Percentiles rank a stretch among this genome's conserved stretches.
phyloP scores from a whole-genome alignment of 1,139 yeast genomes.

The Blastobotrys apis region DNA sequence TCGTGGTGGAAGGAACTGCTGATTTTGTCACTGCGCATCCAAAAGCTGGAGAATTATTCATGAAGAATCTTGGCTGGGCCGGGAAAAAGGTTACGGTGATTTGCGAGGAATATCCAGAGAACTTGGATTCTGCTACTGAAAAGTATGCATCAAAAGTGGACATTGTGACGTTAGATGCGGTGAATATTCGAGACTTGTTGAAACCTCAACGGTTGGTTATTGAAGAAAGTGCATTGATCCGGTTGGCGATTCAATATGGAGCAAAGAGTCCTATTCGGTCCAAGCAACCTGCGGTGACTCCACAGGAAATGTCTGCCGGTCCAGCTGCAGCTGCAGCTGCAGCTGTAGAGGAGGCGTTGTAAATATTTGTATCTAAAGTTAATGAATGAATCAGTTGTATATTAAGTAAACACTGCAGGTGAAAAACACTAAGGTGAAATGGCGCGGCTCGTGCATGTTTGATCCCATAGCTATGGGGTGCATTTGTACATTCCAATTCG shows the following conservation, averaged over 20 bases:
- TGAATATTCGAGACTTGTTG: slow-evolving; percentile 78
- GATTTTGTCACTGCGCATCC: slow-evolving; percentile 49
- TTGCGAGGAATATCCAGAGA: slow-evolving; percentile 48
- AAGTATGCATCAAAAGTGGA: slow-evolving; percentile 48
- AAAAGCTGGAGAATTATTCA: slow-evolving; percentile 55
- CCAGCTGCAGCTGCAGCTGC: background rate
- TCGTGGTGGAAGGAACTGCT: slow-evolving; percentile 58
- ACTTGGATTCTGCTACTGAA: slow-evolving; percentile 49
- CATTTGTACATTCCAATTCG: background rate
- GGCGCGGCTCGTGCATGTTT: too few relatives aligned
- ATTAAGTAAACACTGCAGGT: too few relatives aligned
- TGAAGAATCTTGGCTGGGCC: slow-evolving; percentile 51
- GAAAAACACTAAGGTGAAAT: too few relatives aligned
- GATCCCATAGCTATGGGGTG: background rate
- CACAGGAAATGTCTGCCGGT: too few relatives aligned
- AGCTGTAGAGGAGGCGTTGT: background rate
- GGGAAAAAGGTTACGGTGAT: slow-evolving; percentile 64
- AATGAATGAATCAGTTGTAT: too few relatives aligned
- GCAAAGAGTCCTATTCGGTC: slow-evolving; percentile 11
- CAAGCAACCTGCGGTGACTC: slow-evolving; percentile 1
- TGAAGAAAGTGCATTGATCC: slow-evolving; percentile 70
- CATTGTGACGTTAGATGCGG: slow-evolving; percentile 69
- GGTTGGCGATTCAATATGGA: slow-evolving; percentile 28
- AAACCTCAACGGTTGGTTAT: slow-evolving; percentile 74
- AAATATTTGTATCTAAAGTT: too few relatives aligned